Conservation (phyloP, 2,329 filamentous ascomycete species). For the Arthroderma sp. region DNA sequence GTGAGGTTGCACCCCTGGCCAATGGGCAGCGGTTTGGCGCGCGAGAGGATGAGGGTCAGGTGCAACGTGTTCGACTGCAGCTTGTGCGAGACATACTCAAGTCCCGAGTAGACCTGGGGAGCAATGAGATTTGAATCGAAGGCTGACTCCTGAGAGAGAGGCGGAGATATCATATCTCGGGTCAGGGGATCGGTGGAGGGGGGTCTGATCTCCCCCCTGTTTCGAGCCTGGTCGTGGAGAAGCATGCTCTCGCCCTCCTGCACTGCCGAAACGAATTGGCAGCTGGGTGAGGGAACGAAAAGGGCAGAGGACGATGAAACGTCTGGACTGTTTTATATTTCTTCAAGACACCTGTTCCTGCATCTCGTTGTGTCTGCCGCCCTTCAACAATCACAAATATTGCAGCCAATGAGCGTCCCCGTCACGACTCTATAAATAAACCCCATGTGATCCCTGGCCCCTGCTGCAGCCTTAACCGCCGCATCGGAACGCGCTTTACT, state of each 20-base stretch:
- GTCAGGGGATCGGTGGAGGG: conserved; percentile 18
- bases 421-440: neutral
- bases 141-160: conserved; percentile 30
- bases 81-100: conserved; percentile 33
- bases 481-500: neutral
- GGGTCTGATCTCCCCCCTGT: neutral
- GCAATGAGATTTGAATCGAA: conserved; percentile 25
- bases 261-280: neutral
- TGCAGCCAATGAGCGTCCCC: neutral
- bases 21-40: conserved; percentile 30
- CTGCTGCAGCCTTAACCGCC: neutral
- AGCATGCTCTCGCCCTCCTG: conserved; percentile 1
- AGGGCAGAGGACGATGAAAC: neutral
- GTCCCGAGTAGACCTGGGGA: conserved; percentile 27
- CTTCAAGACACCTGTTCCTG: neutral
- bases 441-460: neutral
- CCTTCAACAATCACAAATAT: neutral
- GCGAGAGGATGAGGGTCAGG: conserved; percentile 31
- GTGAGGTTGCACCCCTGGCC: conserved; percentile 29
- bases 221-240: neutral
- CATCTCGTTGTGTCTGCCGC: neutral
- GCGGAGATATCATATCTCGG: conserved; percentile 32
- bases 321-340: neutral
- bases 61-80: conserved; percentile 30
- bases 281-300: neutral